A percentile compares a stretch with the other conserved stretches of the same genome.
Conservation (phyloP, 352 stramenopile species). For the Phytophthora aleatoria region DNA sequence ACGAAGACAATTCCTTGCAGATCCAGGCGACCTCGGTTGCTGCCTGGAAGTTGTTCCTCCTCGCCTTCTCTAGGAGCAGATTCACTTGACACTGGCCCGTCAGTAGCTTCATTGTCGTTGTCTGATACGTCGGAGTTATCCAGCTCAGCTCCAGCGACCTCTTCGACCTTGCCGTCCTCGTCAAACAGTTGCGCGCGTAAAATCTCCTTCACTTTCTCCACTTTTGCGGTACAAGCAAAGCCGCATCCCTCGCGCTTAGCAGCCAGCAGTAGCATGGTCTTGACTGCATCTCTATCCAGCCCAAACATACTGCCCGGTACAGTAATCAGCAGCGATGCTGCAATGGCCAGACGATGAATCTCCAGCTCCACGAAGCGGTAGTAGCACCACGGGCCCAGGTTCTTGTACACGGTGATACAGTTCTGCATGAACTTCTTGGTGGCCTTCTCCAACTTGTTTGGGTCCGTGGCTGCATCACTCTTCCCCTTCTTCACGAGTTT, state of each 20-base stretch:
- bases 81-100: not conserved
- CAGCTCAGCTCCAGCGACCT: constrained; percentile 24
- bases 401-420: constrained; percentile 64
- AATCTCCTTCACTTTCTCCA: constrained; percentile 64
- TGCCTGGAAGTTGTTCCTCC: constrained; percentile 1
- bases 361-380: constrained; percentile 79
- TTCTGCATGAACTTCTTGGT: constrained; percentile 60
- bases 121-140: constrained; percentile 31
- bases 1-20: constrained; percentile 89
- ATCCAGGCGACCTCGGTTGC: constrained; percentile 11
- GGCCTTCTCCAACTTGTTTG: constrained; percentile 49
- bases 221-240: constrained; percentile 58
- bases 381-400: constrained; percentile 76
- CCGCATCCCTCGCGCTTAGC: constrained; percentile 46
- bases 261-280: constrained; percentile 48
- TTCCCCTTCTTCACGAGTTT: constrained; percentile 65
- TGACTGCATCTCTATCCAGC: constrained; percentile 57
- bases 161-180: constrained; percentile 24
- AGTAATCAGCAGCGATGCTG: constrained; percentile 53
- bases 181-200: constrained; percentile 44
- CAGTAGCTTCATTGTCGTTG: constrained; percentile 35
- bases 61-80: constrained; percentile 1
- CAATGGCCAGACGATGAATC: constrained; percentile 62
- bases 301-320: constrained; percentile 64
- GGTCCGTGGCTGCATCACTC: constrained; percentile 38